These are phyloP conservation scores for Globisporangium nodosum DNA, from an alignment of 352 stramenopile genomes.

Conservation along the genomic window DNA sequence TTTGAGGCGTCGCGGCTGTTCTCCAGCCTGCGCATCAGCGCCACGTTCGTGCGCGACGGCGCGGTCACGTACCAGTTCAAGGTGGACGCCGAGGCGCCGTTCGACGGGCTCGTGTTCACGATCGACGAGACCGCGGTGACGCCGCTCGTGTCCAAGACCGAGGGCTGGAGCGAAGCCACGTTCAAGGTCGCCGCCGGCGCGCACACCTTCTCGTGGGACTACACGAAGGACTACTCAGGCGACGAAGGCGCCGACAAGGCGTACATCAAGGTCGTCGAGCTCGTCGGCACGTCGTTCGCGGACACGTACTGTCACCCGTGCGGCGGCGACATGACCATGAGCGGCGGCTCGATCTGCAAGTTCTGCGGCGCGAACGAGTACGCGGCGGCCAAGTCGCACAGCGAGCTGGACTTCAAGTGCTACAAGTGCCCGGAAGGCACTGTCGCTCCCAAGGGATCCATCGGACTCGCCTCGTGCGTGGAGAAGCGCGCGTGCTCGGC, in stretches of 20 bases:
- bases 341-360: constrained; percentile 63
- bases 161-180: constrained; percentile 64
- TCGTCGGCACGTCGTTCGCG: constrained; percentile 73
- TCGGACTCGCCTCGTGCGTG: constrained; percentile 62
- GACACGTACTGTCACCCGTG: constrained; percentile 73
- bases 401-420: constrained; percentile 72
- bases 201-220: constrained; percentile 77
- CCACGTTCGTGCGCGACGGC: constrained; percentile 69
- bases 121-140: constrained; percentile 57
- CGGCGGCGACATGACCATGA: constrained; percentile 73
- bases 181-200: constrained; percentile 48
- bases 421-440: constrained; percentile 59
- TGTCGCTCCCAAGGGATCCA: constrained; percentile 65
- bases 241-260: constrained; percentile 67
- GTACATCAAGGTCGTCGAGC: constrained; percentile 72
- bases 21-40: constrained; percentile 65
- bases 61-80: constrained; percentile 74
- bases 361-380: constrained; percentile 82
- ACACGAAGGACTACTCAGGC: constrained; percentile 71
- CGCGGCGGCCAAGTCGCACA: constrained; percentile 56
- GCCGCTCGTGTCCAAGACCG: constrained; percentile 48
- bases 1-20: constrained; percentile 66
- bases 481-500: constrained; percentile 49
- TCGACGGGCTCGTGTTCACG: constrained; percentile 73
- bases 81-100: constrained; percentile 66